A percentile compares a stretch with the other conserved stretches of the same genome.
phyloP scores from a whole-genome alignment of 345 rosid genomes.

The Euclidium syriacum region DNA sequence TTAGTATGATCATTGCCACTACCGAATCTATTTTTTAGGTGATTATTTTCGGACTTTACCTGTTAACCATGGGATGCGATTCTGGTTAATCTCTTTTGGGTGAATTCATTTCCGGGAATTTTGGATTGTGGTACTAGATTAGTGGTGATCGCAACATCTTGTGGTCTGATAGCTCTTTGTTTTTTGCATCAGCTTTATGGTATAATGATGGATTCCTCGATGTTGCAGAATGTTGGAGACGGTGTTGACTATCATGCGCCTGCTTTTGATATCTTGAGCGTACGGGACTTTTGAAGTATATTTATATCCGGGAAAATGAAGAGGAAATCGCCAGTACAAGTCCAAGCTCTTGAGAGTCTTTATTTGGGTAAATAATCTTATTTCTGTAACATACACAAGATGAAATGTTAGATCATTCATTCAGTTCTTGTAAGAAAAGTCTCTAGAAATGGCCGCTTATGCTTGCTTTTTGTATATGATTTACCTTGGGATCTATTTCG shows the following conservation, averaged over 20 bases:
- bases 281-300: background rate
- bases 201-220: background rate
- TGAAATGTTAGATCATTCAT: background rate
- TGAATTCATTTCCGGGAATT: background rate
- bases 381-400: background rate
- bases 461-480: background rate
- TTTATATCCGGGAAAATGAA: constrained; percentile 35
- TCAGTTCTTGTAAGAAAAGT: background rate
- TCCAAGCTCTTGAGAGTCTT: constrained; percentile 59
- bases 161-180: background rate
- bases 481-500: background rate
- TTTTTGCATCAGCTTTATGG: background rate
- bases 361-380: constrained; percentile 43
- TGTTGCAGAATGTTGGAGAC: constrained; percentile 29
- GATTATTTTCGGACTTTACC: background rate
- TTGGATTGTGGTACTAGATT: background rate
- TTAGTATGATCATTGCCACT: background rate
- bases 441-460: background rate
- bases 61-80: background rate
- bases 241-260: constrained; percentile 8
- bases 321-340: constrained; percentile 70
- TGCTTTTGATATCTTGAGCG: background rate
- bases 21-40: background rate
- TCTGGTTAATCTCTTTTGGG: background rate
- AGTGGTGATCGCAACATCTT: constrained; percentile 10